Conservation (phyloP, 805 yeast species). For the Suhomyces sp. region DNA sequence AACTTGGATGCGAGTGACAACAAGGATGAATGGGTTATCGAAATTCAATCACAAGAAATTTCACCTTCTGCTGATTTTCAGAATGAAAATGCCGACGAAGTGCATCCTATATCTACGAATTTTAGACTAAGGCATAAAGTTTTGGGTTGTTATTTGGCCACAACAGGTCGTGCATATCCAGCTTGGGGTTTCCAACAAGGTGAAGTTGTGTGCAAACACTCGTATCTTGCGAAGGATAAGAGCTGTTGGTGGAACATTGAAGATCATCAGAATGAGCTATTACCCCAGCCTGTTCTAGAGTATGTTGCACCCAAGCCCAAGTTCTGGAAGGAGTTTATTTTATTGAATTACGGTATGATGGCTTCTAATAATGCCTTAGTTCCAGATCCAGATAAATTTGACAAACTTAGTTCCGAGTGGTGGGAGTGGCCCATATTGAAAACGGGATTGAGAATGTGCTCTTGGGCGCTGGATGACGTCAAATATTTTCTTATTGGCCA, state of each 20-base stretch:
- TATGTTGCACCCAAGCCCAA: slow-evolving; percentile 42
- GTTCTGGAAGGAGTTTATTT: slow-evolving; percentile 68
- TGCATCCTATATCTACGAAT: slow-evolving; percentile 77
- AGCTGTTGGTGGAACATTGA: slow-evolving; percentile 83
- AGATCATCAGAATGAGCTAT: slow-evolving; percentile 54
- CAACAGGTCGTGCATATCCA: slow-evolving; percentile 67
- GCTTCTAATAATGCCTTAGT: slow-evolving; percentile 80
- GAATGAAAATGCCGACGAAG: slow-evolving; percentile 46
- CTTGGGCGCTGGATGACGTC: slow-evolving; percentile 57
- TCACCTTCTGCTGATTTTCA: slow-evolving; percentile 41
- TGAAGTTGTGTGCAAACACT: slow-evolving; percentile 67
- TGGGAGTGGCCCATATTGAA: slow-evolving; percentile 82
- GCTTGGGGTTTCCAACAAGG: slow-evolving; percentile 86
- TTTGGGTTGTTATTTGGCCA: slow-evolving; percentile 75
- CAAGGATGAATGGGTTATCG: slow-evolving; percentile 89
- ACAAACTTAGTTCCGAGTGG: slow-evolving; percentile 69
- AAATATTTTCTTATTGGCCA: slow-evolving; percentile 72
- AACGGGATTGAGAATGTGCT: slow-evolving; percentile 74
- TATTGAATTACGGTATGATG: slow-evolving; percentile 77
- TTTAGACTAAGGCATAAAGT: slow-evolving; percentile 65
- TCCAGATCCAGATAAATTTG: slow-evolving; percentile 71
- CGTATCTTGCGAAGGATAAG: slow-evolving; percentile 54
- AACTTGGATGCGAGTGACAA: slow-evolving; percentile 66
- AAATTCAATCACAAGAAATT: slow-evolving; percentile 63
- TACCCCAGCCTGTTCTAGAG: slow-evolving; percentile 30